Percentiles rank a stretch among this genome's conserved stretches.
Conservation (phyloP, 2,329 filamentous ascomycete genomes). For the Aspergillus sp. region DNA sequence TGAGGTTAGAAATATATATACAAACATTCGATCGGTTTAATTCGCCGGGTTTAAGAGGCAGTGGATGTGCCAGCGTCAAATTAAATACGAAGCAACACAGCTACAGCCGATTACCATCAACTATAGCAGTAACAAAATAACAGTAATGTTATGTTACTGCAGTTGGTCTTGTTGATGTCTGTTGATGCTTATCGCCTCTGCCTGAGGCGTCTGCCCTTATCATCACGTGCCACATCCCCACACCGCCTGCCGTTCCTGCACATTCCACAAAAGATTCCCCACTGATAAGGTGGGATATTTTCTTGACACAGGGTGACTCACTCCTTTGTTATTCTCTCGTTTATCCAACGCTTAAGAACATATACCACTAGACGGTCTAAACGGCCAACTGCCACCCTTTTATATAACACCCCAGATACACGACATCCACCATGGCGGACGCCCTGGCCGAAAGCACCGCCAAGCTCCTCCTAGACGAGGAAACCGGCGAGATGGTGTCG, state of each 20-base stretch:
- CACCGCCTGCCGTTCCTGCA: neutral
- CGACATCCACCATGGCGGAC: slow-evolving; percentile 15
- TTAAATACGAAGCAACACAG: no score
- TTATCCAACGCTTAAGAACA: neutral
- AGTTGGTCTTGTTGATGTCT: neutral
- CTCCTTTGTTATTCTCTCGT: neutral
- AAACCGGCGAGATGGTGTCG: slow-evolving; percentile 24
- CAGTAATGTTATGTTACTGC: no score
- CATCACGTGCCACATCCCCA: neutral
- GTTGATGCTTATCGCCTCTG: neutral
- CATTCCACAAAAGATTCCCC: neutral
- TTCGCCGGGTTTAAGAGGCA: no score
- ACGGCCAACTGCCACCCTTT: neutral
- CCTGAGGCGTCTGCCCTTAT: neutral
- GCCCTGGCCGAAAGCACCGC: slow-evolving; percentile 16
- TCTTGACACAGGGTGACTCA: neutral
- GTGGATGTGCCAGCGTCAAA: no score
- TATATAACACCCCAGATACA: no score
- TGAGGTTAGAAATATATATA: no score
- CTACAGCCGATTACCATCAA: no score
- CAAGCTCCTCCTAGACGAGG: slow-evolving; percentile 23
- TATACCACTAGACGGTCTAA: neutral
- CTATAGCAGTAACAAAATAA: no score
- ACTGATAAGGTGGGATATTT: slow-evolving; percentile 1
- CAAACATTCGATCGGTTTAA: no score